Evolutionary conservation across 176 grass and related monocot species (phyloP), one percentile per base, ranked within the genome.

Genomic region (Olyra latifolia): DNA sequence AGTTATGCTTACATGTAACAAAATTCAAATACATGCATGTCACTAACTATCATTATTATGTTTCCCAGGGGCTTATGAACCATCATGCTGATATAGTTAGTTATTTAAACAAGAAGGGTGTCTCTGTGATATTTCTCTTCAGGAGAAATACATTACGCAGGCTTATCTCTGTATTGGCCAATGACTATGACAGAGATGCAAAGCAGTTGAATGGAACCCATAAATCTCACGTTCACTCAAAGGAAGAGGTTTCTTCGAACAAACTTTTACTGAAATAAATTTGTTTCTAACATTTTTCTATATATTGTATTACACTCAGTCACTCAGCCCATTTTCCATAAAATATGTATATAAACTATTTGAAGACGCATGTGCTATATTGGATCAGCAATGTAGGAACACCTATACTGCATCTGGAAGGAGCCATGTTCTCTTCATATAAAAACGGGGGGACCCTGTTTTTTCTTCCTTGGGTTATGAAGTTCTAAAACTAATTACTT

Each of bases 131-230:
- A 73, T 98, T 98, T 87, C 83, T 98, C 25, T 98, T 93, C 71
- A 85, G 95, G 79, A 95, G 86, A 65, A 98, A 98, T 77, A 85
- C 89, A 27, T 78, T 98, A 20, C 80, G 90, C 16, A 93, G 95
- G 72, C 77, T 98, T 79, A 80, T 98, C 67, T 98, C 95, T 80
- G 74, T 98, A 8, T 59, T 98, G 50, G 90, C 95, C 8, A 98
- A 98, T 38, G 90, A 98, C 66, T 98, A 93, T 59, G 95, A 98
- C 79, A 98, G 82, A 87, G 77, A 89, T 72, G 88, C 88, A 69
- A 98, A 95, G 82, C 92, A 95, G 76, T 63, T 98, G 45, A 98
- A 98, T 95, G 95, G 95, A 72, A 95, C 86, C 55, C 95, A 98
- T 70, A 98, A 98, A 82, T 91, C 95, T 58, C 95, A 98, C 32